These are phyloP conservation scores for Ciborinia camelliae DNA, from an alignment of 2,329 filamentous ascomycete genomes.

Conservation along the genomic window DNA sequence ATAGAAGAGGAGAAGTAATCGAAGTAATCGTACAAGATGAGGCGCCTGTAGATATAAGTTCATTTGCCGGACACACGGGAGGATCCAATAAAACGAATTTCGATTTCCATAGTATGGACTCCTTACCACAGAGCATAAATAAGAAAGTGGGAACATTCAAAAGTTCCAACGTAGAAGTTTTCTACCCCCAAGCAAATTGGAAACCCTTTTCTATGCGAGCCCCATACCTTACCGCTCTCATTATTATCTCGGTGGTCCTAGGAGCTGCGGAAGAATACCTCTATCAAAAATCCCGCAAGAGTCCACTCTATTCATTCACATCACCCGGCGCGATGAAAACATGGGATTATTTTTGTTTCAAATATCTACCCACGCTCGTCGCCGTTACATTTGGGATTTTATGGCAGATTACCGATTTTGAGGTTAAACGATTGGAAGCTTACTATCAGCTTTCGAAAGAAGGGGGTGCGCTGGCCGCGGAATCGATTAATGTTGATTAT, in stretches of 20 bases:
- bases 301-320: slow-evolving; percentile 46
- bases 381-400: slow-evolving; percentile 61
- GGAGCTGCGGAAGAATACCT: slow-evolving; percentile 53
- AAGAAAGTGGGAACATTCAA: slow-evolving; percentile 28
- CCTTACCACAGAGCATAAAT: slow-evolving; percentile 22
- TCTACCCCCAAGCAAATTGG: slow-evolving; percentile 64
- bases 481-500: slow-evolving; percentile 65
- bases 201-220: slow-evolving; percentile 63
- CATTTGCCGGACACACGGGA: slow-evolving; percentile 27
- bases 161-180: slow-evolving; percentile 47
- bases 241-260: slow-evolving; percentile 52
- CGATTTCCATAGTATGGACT: slow-evolving; percentile 26
- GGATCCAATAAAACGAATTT: slow-evolving; percentile 17
- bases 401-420: slow-evolving; percentile 64
- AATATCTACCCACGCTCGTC: slow-evolving; percentile 60
- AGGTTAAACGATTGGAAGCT: slow-evolving; percentile 63
- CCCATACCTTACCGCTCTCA: slow-evolving; percentile 54
- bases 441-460: slow-evolving; percentile 63
- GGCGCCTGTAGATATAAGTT: slow-evolving; percentile 32
- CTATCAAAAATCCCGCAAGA: slow-evolving; percentile 47
- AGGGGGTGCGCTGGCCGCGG: slow-evolving; percentile 57
- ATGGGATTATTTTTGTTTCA: slow-evolving; percentile 57
- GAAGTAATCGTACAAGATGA: slow-evolving; percentile 50
- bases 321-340: slow-evolving; percentile 49
- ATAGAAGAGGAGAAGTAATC: slow-evolving; percentile 57